Evolutionary conservation across 176 grass and related monocot genomes (phyloP).

Genomic region (Carex myosuroides): DNA sequence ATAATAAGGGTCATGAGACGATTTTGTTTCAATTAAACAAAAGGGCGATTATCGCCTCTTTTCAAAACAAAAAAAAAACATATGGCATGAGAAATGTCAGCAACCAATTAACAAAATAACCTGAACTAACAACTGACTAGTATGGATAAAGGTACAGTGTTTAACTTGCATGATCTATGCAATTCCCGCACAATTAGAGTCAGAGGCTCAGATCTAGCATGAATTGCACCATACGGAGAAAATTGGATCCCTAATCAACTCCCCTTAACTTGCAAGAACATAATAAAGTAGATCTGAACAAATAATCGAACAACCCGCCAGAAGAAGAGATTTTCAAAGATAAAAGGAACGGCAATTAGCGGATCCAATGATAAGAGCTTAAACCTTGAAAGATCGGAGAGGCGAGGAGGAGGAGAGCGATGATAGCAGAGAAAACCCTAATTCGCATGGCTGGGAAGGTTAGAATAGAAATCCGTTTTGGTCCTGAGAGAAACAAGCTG

Average conservation of each 20-base stretch:
- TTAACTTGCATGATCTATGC: background rate
- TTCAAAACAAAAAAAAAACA: no score
- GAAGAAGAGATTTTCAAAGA: conserved; percentile 9
- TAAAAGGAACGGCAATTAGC: background rate
- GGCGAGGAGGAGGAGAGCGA: conserved; percentile 60
- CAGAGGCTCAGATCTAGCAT: conserved; percentile 21
- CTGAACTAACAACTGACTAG: background rate
- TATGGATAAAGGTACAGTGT: background rate
- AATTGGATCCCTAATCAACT: background rate
- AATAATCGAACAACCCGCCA: conserved; percentile 20
- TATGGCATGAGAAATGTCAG: background rate
- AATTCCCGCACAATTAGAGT: conserved; percentile 7
- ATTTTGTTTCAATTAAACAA: no score
- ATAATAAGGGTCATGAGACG: no score
- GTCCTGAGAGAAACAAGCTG: background rate
- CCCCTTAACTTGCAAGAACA: background rate
- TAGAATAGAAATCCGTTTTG: background rate
- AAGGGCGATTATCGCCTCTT: no score
- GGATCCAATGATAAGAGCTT: conserved; percentile 1
- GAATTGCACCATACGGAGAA: background rate
- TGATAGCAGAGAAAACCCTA: conserved; percentile 72
- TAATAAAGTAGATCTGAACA: background rate
- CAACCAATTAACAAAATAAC: background rate
- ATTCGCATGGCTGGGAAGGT: conserved; percentile 45
- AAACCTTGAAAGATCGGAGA: conserved; percentile 60